phyloP scores from a whole-genome alignment of 352 stramenopile genomes.

The Globisporangium canariense region DNA sequence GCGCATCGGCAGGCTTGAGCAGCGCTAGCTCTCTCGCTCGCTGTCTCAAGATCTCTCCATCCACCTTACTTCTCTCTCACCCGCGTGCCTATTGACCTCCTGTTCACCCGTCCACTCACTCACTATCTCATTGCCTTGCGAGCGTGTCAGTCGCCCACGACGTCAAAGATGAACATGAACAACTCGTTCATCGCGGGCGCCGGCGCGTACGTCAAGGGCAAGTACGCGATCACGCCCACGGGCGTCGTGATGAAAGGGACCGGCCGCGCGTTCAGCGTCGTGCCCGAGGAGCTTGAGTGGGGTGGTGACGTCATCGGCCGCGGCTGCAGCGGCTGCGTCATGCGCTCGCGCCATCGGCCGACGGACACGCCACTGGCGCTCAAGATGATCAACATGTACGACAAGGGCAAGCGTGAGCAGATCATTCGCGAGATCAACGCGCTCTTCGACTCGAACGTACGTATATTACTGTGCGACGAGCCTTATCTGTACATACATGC shows the following conservation, averaged over 20 bases:
- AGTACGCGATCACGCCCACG: slow-evolving; percentile 76
- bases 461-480: not conserved
- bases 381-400: slow-evolving; percentile 89
- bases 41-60: not conserved
- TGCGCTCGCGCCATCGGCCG: slow-evolving; percentile 60
- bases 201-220: slow-evolving; percentile 75
- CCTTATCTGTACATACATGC: not conserved
- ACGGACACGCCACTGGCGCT: slow-evolving; percentile 78
- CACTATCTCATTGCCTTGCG: not conserved
- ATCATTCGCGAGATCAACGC: slow-evolving; percentile 88
- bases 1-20: not conserved
- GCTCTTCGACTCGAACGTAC: slow-evolving; percentile 75
- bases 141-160: no score
- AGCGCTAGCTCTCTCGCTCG: not conserved
- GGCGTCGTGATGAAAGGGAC: slow-evolving; percentile 78
- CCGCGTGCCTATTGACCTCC: slow-evolving; percentile 13
- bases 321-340: slow-evolving; percentile 65
- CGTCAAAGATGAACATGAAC: slow-evolving; percentile 41
- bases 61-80: not conserved
- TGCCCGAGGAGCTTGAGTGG: slow-evolving; percentile 77
- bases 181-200: slow-evolving; percentile 75
- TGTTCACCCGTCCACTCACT: slow-evolving; percentile 5
- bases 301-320: slow-evolving; percentile 68
- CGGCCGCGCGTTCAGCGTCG: slow-evolving; percentile 75
- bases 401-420: slow-evolving; percentile 83